Evolutionary conservation across 768 basidiomycete genomes (phyloP).

Genomic region (Boletus edulis): DNA sequence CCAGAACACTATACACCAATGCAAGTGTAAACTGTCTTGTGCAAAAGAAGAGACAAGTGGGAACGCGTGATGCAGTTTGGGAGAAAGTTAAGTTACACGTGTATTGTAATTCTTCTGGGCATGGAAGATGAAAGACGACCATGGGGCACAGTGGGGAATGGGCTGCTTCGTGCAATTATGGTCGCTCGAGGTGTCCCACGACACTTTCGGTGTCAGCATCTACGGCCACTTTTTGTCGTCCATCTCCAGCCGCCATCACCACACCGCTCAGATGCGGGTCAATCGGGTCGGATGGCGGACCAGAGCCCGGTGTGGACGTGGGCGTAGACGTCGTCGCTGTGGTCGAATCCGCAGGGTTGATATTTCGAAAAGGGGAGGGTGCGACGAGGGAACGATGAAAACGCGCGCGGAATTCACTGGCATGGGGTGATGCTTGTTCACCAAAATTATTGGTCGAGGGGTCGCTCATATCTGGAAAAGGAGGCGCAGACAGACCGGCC

Average conservation of each 20-base stretch:
- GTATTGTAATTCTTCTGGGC: background rate
- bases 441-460: conserved; percentile 26
- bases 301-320: conserved; percentile 34
- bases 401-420: conserved; percentile 62
- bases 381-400: conserved; percentile 61
- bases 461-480: conserved; percentile 35
- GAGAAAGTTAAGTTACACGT: conserved; percentile 16
- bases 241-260: conserved; percentile 24
- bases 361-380: conserved; percentile 55
- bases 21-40: background rate
- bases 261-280: conserved; percentile 31
- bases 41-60: background rate
- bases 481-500: conserved; percentile 24
- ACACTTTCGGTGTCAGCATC: conserved; percentile 29
- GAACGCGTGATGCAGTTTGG: background rate
- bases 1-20: background rate
- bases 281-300: conserved; percentile 32
- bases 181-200: conserved; percentile 6
- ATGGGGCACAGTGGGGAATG: background rate
- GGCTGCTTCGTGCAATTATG: conserved; percentile 1
- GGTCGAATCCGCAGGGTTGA: conserved; percentile 27
- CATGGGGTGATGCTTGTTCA: conserved; percentile 31
- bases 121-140: background rate
- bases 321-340: conserved; percentile 33
- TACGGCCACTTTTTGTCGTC: conserved; percentile 21